Conservation (phyloP, 257 asterid genomes). For the Przewalskia tangutica region DNA sequence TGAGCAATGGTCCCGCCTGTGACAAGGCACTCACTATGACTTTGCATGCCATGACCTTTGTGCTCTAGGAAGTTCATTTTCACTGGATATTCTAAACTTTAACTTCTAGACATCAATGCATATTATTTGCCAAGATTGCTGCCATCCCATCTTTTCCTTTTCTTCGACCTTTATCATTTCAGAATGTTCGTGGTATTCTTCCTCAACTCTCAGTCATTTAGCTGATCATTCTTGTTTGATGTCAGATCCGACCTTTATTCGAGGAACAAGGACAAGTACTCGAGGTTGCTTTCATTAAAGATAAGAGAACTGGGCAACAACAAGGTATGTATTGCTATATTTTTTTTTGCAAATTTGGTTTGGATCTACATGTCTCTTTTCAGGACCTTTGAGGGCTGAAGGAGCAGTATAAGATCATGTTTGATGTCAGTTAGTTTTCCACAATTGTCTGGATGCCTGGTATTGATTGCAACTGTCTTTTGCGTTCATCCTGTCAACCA, state of each 20-base stretch:
- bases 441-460: slow-evolving; percentile 20
- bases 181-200: background rate
- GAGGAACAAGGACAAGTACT: slow-evolving; percentile 73
- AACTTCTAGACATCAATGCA: background rate
- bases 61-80: background rate
- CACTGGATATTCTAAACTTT: background rate
- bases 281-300: slow-evolving; percentile 90
- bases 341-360: slow-evolving; percentile 4
- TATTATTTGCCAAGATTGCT: background rate
- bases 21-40: background rate
- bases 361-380: slow-evolving; percentile 41
- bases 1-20: background rate
- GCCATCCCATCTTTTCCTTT: background rate
- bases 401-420: slow-evolving; percentile 54
- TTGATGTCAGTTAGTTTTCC: slow-evolving; percentile 54
- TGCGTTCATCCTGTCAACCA: slow-evolving; percentile 49
- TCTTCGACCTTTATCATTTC: background rate
- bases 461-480: slow-evolving; percentile 34
- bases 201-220: background rate
- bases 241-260: slow-evolving; percentile 77
- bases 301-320: slow-evolving; percentile 88
- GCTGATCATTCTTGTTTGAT: slow-evolving; percentile 7
- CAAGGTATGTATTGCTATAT: slow-evolving; percentile 63
- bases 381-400: slow-evolving; percentile 81
- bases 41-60: background rate